Percentiles rank a stretch among this genome's conserved stretches.
These are phyloP conservation scores for Trypanosoma grayi DNA, from an alignment of 208 protist genomes.

Conservation along the genomic window DNA sequence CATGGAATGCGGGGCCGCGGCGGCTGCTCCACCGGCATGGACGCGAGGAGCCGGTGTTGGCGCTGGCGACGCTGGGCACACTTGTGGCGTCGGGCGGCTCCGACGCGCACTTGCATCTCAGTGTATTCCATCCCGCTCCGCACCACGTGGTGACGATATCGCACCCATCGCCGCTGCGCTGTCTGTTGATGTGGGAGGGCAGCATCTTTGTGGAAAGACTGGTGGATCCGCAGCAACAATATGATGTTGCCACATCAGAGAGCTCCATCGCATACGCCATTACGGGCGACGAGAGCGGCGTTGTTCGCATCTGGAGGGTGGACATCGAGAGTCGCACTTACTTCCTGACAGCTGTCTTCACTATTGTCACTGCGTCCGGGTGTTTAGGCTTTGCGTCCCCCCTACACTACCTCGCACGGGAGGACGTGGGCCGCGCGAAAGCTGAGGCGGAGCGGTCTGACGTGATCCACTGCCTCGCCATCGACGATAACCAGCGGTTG, in stretches of 20 bases:
- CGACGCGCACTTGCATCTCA: slow-evolving; percentile 50
- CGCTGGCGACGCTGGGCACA: slow-evolving; percentile 42
- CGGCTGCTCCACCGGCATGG: slow-evolving; percentile 64
- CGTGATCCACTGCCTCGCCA: slow-evolving; percentile 50
- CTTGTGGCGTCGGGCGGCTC: slow-evolving; percentile 46
- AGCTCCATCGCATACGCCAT: slow-evolving; percentile 64
- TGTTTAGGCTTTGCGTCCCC: slow-evolving; percentile 35
- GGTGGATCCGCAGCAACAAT: slow-evolving; percentile 4
- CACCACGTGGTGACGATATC: slow-evolving; percentile 34
- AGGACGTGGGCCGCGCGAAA: slow-evolving; percentile 24
- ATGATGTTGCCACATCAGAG: slow-evolving; percentile 27
- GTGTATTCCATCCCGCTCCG: slow-evolving; percentile 57
- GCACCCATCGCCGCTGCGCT: slow-evolving; percentile 43
- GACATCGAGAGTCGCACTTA: slow-evolving; percentile 42
- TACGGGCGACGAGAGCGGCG: slow-evolving; percentile 49
- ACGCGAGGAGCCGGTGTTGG: slow-evolving; percentile 45
- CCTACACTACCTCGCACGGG: slow-evolving; percentile 37
- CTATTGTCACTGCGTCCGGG: slow-evolving; percentile 32
- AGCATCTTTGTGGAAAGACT: slow-evolving; percentile 24
- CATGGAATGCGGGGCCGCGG: slow-evolving; percentile 40
- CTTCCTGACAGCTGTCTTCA: slow-evolving; percentile 56
- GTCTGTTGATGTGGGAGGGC: slow-evolving; percentile 74
- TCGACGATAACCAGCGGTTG: slow-evolving; percentile 51
- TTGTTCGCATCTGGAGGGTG: slow-evolving; percentile 73
- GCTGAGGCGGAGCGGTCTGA: slow-evolving; percentile 8